Base-by-base conservation (phyloP, 805 yeast genomes). In the Saccharomyces mikatae region DNA sequence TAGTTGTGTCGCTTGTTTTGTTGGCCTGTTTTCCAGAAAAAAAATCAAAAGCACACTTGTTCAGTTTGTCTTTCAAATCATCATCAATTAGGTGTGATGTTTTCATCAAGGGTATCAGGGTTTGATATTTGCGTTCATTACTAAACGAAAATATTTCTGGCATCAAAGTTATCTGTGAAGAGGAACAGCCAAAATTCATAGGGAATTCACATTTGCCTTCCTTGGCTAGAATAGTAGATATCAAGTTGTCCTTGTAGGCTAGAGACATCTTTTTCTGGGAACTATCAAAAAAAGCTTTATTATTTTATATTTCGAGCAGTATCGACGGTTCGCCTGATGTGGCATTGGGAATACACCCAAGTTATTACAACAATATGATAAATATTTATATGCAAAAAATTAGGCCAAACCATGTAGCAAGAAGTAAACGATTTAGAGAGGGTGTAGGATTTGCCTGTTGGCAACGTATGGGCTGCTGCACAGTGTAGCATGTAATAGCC, bases 11-110 rank as follows among this genome's bases (percentile, higher is more conserved):
- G 17, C 44, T 36, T 17, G 44, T 36, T 36, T 11, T 36, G 24
- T 17, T 36, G 24, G 44, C 24, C 17, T 36, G 22, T n/a, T 36
- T 36, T 6, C 44, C 44, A 8, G 44, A 36, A 17, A 36, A 36
- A 17, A 36, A 36, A 36, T 36, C 44, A 10, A 36, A n/a, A 36
- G 44, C 44, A 22, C 44, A 36, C 41, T 56, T 57, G 52, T 63
- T 64, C 51, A 62, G 52, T 51, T 52, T 58, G n/a, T 52, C 52
- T 46, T 62, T 63, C 46, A 61, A 51, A 50, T 60, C 62, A 46
- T 60, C 55, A 46, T 64, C 69, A 26, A 61, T 50, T 50, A 47
- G 44, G 50, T 48, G 28, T 56, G 56, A 49, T 49, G 54, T 4
- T 56, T 53, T 49, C 52, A 54, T 27, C 22, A 56, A 57, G n/a